Conservation (phyloP, 2,329 filamentous ascomycete genomes). For the Penicillium sclerotiorum region DNA sequence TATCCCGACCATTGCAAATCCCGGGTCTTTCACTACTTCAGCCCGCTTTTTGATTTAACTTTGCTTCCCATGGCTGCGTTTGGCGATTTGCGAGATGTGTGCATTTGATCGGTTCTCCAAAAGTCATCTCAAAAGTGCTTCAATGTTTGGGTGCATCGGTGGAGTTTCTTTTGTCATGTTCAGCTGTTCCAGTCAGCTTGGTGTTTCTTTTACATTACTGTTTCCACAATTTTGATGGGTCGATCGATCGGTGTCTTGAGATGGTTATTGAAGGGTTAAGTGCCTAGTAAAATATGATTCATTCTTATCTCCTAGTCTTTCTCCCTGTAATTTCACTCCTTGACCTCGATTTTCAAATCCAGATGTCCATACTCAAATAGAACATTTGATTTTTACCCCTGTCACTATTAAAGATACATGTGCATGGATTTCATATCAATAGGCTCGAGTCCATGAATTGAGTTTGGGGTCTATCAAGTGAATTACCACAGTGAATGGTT, state of each 20-base stretch:
- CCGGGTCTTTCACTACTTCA: not conserved
- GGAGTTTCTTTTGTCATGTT: constrained; percentile 4
- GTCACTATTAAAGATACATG: too few species aligned
- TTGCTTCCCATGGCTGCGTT: constrained; percentile 14
- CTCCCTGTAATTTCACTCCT: too few species aligned
- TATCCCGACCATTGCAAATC: constrained; percentile 12
- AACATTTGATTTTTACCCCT: too few species aligned
- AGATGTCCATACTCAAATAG: too few species aligned
- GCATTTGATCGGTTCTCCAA: constrained; percentile 22
- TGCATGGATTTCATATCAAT: too few species aligned
- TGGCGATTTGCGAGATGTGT: constrained; percentile 11
- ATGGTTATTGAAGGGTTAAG: too few species aligned
- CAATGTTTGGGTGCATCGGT: constrained; percentile 22
- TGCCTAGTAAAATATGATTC: too few species aligned
- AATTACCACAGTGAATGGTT: too few species aligned
- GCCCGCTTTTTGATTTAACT: not conserved
- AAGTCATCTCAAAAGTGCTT: constrained; percentile 13
- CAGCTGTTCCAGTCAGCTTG: too few species aligned
- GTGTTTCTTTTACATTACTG: constrained; percentile 4
- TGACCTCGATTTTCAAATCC: too few species aligned
- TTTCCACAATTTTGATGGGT: not conserved
- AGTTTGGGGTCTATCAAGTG: too few species aligned
- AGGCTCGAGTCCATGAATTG: too few species aligned
- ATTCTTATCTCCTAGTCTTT: not conserved
- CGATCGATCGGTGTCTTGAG: not conserved